Conservation (phyloP, 768 basidiomycete species). For the Termitomyces sp. region DNA sequence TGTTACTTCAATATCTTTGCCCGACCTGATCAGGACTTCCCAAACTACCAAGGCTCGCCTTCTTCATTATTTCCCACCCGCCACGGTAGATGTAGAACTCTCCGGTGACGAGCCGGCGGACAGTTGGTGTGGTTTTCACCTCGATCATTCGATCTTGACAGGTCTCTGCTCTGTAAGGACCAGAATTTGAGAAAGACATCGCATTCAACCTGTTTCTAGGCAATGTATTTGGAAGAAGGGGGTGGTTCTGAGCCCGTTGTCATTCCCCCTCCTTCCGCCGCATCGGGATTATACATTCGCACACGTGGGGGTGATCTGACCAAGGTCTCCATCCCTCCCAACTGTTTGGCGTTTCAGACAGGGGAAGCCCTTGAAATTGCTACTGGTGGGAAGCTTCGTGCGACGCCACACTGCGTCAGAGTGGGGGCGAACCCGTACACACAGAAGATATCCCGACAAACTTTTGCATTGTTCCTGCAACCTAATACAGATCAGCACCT, state of each 20-base stretch:
- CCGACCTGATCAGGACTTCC: slow-evolving; percentile 65
- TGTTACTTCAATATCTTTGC: slow-evolving; percentile 64
- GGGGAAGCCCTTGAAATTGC: slow-evolving; percentile 93
- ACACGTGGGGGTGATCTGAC: slow-evolving; percentile 73
- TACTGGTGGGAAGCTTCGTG: slow-evolving; percentile 72
- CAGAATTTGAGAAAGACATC: background rate
- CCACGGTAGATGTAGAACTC: slow-evolving; percentile 28
- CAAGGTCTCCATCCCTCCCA: slow-evolving; percentile 80
- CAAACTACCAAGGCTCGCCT: slow-evolving; percentile 89
- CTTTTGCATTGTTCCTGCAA: slow-evolving; percentile 87
- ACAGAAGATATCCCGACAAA: slow-evolving; percentile 68
- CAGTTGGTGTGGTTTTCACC: slow-evolving; percentile 93
- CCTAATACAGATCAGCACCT: slow-evolving; percentile 79
- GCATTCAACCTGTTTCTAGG: slow-evolving; percentile 27
- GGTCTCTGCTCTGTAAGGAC: slow-evolving; percentile 79
- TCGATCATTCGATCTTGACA: slow-evolving; percentile 88
- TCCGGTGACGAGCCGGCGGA: slow-evolving; percentile 65
- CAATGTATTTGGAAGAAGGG: slow-evolving; percentile 70
- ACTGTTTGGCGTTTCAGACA: slow-evolving; percentile 93
- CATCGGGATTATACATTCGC: slow-evolving; percentile 88
- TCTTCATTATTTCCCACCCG: slow-evolving; percentile 91
- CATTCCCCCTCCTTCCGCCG: slow-evolving; percentile 63
- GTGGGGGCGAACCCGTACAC: slow-evolving; percentile 47
- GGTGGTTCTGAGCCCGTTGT: slow-evolving; percentile 32
- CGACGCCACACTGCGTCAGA: slow-evolving; percentile 93